Conservation (phyloP, 768 basidiomycete genomes). For the Hypsizygus marmoreus region DNA sequence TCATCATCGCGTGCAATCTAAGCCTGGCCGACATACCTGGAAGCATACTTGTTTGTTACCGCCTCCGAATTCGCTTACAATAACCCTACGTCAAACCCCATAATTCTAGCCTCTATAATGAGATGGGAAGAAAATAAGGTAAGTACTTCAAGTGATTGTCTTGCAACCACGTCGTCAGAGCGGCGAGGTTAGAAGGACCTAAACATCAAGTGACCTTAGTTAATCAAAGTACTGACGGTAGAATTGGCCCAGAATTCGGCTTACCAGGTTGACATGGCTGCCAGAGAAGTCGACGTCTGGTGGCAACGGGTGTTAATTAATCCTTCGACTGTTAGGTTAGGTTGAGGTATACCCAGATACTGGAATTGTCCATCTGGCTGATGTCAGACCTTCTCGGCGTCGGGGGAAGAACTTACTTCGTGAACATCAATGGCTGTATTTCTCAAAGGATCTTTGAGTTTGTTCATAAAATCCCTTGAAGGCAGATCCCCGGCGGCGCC, state of each 20-base stretch:
- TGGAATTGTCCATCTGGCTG: no score
- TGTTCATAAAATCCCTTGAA: constrained; percentile 44
- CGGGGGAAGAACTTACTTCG: constrained; percentile 29
- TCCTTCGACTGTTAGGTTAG: not conserved
- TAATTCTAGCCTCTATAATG: not conserved
- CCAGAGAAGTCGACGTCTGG: constrained; percentile 47
- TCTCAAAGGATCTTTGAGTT: constrained; percentile 38
- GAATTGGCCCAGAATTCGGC: not conserved
- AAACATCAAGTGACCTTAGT: not conserved
- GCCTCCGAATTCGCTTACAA: constrained; percentile 48
- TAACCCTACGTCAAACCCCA: constrained; percentile 30
- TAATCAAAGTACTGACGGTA: not conserved
- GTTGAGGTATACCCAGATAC: no score
- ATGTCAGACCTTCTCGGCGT: no score
- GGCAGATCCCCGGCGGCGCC: constrained; percentile 34
- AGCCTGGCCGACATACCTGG: constrained; percentile 24
- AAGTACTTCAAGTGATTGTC: constrained; percentile 43
- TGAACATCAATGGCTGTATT: constrained; percentile 51
- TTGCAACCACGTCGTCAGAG: constrained; percentile 42
- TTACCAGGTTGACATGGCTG: constrained; percentile 41
- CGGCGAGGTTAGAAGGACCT: constrained; percentile 43
- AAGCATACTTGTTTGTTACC: constrained; percentile 45
- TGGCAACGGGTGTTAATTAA: no score
- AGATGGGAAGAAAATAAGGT: not conserved
- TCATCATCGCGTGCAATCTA: not conserved